Conservation (phyloP, 768 basidiomycete genomes). For the Boletus barrowsii region DNA sequence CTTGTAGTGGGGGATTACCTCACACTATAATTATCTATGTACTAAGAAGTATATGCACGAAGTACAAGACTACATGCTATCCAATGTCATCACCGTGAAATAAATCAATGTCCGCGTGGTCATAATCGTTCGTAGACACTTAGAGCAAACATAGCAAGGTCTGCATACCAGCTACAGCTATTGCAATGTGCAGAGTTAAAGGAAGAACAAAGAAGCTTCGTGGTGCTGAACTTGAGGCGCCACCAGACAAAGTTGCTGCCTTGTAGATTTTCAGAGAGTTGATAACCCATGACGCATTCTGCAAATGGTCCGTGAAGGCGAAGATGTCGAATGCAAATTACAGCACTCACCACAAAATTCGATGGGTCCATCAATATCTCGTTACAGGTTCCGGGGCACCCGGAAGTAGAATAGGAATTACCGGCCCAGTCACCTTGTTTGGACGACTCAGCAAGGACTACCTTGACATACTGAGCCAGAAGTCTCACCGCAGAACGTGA, state of each 20-base stretch:
- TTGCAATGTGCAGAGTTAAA: constrained; percentile 10
- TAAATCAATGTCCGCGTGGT: constrained; percentile 4
- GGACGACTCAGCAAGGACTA: constrained; percentile 6
- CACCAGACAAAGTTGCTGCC: constrained; percentile 46
- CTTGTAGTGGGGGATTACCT: constrained; percentile 45
- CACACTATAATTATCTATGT: not conserved
- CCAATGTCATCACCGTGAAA: constrained; percentile 7
- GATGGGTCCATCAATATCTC: constrained; percentile 59
- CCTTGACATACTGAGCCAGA: not conserved
- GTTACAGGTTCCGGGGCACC: constrained; percentile 73
- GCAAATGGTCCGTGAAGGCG: constrained; percentile 5
- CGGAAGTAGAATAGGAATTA: constrained; percentile 70
- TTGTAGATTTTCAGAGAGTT: constrained; percentile 75
- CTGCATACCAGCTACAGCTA: constrained; percentile 8
- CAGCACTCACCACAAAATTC: constrained; percentile 62
- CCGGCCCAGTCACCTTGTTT: constrained; percentile 77
- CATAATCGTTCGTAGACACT: not conserved
- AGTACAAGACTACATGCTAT: constrained; percentile 9
- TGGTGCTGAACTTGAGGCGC: constrained; percentile 24
- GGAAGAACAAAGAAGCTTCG: constrained; percentile 2
- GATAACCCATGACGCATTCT: constrained; percentile 83
- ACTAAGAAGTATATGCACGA: not conserved
- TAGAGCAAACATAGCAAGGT: constrained; percentile 17
- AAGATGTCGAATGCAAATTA: not conserved
- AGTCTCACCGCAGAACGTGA: constrained; percentile 73